Conservation (phyloP, 768 basidiomycete species). For the Pleurotus giganteus region DNA sequence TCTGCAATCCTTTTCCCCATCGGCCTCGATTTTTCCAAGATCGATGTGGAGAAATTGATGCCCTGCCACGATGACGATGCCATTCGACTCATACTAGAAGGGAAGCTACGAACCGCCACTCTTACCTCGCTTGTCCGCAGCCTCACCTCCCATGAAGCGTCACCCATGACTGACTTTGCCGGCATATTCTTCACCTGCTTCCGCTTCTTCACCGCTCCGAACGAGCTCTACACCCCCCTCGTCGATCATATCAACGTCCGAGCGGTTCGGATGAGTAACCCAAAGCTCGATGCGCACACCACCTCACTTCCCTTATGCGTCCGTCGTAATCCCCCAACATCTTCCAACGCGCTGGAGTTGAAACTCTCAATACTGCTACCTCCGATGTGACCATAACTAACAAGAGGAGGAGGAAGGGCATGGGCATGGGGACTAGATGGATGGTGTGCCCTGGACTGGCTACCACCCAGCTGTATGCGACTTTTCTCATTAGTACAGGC, state of each 20-base stretch:
- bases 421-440: no score
- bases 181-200: constrained; percentile 69
- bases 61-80: constrained; percentile 12
- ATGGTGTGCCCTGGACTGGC: no score
- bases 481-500: no score
- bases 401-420: no score
- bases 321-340: no score
- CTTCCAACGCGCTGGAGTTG: no score
- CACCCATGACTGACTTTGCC: constrained; percentile 40
- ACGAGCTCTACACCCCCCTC: constrained; percentile 36
- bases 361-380: no score
- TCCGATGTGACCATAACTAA: no score
- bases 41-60: constrained; percentile 2
- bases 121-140: constrained; percentile 43
- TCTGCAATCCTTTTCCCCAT: constrained; percentile 3
- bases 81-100: constrained; percentile 23
- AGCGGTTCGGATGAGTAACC: constrained; percentile 23
- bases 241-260: constrained; percentile 45
- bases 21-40: neutral
- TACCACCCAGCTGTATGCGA: no score
- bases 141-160: constrained; percentile 39
- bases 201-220: constrained; percentile 60
- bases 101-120: constrained; percentile 30
- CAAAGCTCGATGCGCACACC: constrained; percentile 24
- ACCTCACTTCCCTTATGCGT: no score